Evolutionary conservation across 2,329 filamentous ascomycete species (phyloP), one percentile per base, ranked within the genome.

Genomic region (Macrophomina tecta): DNA sequence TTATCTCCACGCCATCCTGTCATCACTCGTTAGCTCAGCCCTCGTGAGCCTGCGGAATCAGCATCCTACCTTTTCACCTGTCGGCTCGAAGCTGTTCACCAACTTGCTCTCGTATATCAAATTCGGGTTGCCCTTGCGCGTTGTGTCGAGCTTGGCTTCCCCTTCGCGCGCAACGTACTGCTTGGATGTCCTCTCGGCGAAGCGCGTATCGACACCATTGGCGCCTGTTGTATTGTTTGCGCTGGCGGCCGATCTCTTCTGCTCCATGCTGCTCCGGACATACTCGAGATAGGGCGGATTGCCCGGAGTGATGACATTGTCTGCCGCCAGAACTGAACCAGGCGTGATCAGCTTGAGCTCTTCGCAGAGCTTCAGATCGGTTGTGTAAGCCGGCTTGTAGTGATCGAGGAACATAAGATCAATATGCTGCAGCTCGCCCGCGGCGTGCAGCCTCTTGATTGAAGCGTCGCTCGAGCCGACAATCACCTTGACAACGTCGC

Each of bases 371-470:
- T 93, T 93, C 68, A 94, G 78, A 72, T 95, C 92, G 0, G 86
- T 84, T 0, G 86, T 87, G 75, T 94, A 95, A 0, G 89, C 86
- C 0, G 90, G 89, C 77, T 94, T 94, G 78, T 90, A 90, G 76
- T 95, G 92, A 73, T 95, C 92, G 42, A 95, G 80, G 76, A 95
- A 94, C 77, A 93, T 81, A 46, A 94, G 79, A 71, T 93, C 90
- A 68, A 93, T 86, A 53, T 84, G 82, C 30, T 82, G 77, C 30
- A 93, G 75, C 4, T 75, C 72, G 0, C 87, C 87, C 3, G 81
- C 76, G 0, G 79, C 72, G 69, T 88, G 82, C 4, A 94, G 81
- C 5, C 86, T 84, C 58, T 84, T 82, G 53, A 94, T 82, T 0
- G 88, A 89, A n/a, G 84, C 82, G 68, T 90, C 86, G 70, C 89